Evolutionary conservation across 129 eudicot genomes (phyloP).

Genomic region (Deinandra increscens): DNA sequence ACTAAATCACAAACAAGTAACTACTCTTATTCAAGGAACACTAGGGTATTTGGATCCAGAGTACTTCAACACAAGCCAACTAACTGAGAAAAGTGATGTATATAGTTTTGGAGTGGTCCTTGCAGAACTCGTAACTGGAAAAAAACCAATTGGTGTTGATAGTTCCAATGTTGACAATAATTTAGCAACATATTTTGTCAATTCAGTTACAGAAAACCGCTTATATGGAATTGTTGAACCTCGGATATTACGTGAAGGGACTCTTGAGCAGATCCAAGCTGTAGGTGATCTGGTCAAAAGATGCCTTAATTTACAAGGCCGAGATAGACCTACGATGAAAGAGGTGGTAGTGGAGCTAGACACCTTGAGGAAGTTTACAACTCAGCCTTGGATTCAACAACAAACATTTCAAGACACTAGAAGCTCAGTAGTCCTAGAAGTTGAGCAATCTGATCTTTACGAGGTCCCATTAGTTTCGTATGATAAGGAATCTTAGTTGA

Average conservation of each 20-base stretch:
- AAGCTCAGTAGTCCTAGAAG: background rate
- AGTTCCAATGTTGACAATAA: background rate
- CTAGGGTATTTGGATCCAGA: constrained; percentile 10
- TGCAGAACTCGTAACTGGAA: constrained; percentile 3
- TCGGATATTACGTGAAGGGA: background rate
- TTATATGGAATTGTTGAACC: constrained; percentile 11
- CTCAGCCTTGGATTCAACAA: constrained; percentile 7
- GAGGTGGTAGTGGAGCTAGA: constrained; percentile 3
- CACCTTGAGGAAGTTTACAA: background rate
- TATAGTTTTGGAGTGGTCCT: constrained; percentile 8
- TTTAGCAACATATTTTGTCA: constrained; percentile 1
- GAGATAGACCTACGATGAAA: constrained; percentile 4
- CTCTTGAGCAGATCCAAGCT: background rate
- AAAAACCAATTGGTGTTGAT: background rate
- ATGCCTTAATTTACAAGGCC: background rate
- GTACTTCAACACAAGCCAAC: constrained; percentile 13
- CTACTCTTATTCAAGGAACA: constrained; percentile 9
- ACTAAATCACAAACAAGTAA: background rate
- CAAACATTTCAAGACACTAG: constrained; percentile 6
- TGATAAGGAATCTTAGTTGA: background rate
- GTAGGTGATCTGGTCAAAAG: background rate
- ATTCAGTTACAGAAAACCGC: background rate
- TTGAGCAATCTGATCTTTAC: constrained; percentile 10
- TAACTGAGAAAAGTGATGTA: constrained; percentile 10
- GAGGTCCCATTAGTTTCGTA: background rate